Evolutionary conservation across 768 basidiomycete species (phyloP).

Genomic region (Calocera cornea): DNA sequence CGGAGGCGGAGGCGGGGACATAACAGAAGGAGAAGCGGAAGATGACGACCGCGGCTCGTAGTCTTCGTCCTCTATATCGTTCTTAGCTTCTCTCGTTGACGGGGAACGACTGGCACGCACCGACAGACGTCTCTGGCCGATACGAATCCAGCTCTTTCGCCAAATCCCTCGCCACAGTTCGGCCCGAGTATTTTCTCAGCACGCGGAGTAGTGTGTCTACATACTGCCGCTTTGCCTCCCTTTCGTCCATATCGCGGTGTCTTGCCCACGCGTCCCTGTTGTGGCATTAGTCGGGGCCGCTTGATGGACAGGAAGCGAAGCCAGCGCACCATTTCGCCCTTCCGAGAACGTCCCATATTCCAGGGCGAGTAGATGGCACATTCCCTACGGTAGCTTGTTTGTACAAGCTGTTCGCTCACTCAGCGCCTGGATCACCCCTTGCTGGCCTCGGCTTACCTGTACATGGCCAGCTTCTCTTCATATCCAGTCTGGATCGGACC

Average conservation of each 20-base stretch:
- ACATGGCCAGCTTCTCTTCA: conserved; percentile 88
- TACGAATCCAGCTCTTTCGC: conserved; percentile 68
- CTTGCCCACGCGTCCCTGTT: conserved; percentile 90
- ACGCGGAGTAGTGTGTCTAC: conserved; percentile 80
- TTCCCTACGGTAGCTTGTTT: conserved; percentile 94
- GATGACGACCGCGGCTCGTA: background rate
- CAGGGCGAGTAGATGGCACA: conserved; percentile 62
- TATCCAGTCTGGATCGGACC: conserved; percentile 93
- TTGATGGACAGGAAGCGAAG: background rate
- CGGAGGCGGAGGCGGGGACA: background rate
- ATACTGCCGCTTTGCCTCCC: conserved; percentile 79
- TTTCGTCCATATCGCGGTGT: conserved; percentile 63
- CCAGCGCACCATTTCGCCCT: conserved; percentile 77
- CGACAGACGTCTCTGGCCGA: conserved; percentile 44
- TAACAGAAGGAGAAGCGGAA: background rate
- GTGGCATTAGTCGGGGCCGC: background rate
- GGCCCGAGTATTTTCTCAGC: conserved; percentile 69
- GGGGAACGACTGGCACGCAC: background rate
- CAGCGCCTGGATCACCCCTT: background rate
- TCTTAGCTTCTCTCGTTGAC: background rate
- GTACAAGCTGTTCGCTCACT: conserved; percentile 46
- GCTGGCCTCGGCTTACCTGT: conserved; percentile 42
- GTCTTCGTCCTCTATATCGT: background rate
- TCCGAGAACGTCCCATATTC: conserved; percentile 81
- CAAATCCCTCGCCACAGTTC: conserved; percentile 58